Percentiles rank a stretch among this genome's conserved stretches.
These are phyloP conservation scores for Rauvolfia tetraphylla DNA, from an alignment of 257 asterid genomes.

Conservation along the genomic window DNA sequence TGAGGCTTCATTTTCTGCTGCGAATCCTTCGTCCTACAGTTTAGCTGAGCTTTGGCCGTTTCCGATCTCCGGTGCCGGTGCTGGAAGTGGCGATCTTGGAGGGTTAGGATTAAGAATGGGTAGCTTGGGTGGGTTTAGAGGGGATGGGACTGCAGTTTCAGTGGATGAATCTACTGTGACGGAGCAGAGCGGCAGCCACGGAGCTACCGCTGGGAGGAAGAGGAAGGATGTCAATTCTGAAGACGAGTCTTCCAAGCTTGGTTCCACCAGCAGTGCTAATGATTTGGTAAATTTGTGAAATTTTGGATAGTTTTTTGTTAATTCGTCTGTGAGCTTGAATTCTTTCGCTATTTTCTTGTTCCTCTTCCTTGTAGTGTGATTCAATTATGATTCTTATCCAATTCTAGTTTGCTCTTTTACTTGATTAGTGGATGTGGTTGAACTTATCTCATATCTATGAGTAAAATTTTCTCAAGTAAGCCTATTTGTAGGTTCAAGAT, in stretches of 20 bases:
- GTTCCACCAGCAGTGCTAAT: conserved; percentile 41
- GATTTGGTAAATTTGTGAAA: conserved; percentile 42
- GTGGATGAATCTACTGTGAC: conserved; percentile 72
- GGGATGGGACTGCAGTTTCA: conserved; percentile 31
- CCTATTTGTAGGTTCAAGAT: background rate
- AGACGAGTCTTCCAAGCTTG: conserved; percentile 45
- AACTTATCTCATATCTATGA: background rate
- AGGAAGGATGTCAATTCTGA: conserved; percentile 45
- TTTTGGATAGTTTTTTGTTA: background rate
- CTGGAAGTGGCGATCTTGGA: conserved; percentile 24
- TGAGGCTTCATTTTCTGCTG: conserved; percentile 67
- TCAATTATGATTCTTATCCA: background rate
- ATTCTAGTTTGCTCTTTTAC: background rate
- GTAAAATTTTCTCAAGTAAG: background rate
- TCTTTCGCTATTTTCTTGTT: background rate
- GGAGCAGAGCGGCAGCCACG: conserved; percentile 50
- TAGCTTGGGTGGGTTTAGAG: conserved; percentile 31
- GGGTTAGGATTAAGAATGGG: conserved; percentile 56
- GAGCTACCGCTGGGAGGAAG: conserved; percentile 36
- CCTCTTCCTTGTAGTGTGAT: background rate
- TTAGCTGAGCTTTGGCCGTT: conserved; percentile 74
- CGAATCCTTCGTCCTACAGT: conserved; percentile 63
- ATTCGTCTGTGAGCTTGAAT: background rate
- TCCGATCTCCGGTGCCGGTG: conserved; percentile 30
- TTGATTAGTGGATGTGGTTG: background rate